Percentiles rank a stretch among this genome's conserved stretches.
Evolutionary conservation across 2,329 filamentous ascomycete genomes (phyloP).

Genomic region (Aspergillus fumigatus): DNA sequence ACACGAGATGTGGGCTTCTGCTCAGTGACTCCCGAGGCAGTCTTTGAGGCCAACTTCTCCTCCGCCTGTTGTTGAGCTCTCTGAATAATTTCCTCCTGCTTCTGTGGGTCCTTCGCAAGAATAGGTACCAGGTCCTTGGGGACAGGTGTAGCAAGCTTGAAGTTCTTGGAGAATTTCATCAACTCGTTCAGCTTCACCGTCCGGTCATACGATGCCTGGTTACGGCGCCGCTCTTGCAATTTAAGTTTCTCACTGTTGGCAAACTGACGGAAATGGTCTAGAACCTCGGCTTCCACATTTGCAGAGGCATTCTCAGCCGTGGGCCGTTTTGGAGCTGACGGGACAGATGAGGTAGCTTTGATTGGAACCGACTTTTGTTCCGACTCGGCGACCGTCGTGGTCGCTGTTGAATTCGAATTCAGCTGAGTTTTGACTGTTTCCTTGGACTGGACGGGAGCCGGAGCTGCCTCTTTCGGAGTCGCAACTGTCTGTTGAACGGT

Average conservation of each 20-base stretch:
- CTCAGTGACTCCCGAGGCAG: slow-evolving; percentile 40
- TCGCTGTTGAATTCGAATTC: slow-evolving; percentile 16
- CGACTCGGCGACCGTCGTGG: slow-evolving; percentile 20
- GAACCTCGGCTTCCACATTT: slow-evolving; percentile 57
- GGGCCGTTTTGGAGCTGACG: slow-evolving; percentile 31
- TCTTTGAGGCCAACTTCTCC: slow-evolving; percentile 46
- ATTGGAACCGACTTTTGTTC: slow-evolving; percentile 22
- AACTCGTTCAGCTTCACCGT: slow-evolving; percentile 89
- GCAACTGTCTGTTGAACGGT: slow-evolving; percentile 89
- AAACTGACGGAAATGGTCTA: slow-evolving; percentile 62
- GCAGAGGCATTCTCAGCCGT: slow-evolving; percentile 51
- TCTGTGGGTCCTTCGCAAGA: slow-evolving; percentile 91
- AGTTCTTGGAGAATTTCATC: slow-evolving; percentile 89
- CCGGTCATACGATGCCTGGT: slow-evolving; percentile 65
- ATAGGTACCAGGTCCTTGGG: slow-evolving; percentile 89
- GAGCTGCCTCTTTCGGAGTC: slow-evolving; percentile 43
- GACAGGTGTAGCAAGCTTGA: slow-evolving; percentile 91
- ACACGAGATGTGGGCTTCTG: slow-evolving; percentile 50
- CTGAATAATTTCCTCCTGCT: slow-evolving; percentile 88
- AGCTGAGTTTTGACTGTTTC: slow-evolving; percentile 17
- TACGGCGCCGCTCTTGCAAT: slow-evolving; percentile 53
- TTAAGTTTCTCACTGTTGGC: slow-evolving; percentile 58
- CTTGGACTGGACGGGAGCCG: slow-evolving; percentile 27
- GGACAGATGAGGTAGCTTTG: slow-evolving; percentile 25
- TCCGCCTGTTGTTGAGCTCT: slow-evolving; percentile 76